These are phyloP conservation scores for Penicillium oxalicum DNA, from an alignment of 2,329 filamentous ascomycete genomes.

Conservation along the genomic window DNA sequence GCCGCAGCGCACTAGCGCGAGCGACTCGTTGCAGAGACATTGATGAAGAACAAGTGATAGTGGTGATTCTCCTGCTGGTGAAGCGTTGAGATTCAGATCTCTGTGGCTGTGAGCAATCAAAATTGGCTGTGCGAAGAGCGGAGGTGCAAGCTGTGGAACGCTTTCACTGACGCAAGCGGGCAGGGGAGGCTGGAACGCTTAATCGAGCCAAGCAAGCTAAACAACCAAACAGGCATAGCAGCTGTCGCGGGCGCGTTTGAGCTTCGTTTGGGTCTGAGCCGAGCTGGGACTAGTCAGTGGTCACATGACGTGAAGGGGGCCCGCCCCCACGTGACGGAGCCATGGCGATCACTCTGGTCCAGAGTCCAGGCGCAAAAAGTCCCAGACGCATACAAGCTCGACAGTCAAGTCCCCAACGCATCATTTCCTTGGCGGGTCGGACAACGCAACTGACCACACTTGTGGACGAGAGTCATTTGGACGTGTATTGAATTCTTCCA, in stretches of 20 bases:
- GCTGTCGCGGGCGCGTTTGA: conserved; percentile 11
- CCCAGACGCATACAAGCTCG: not conserved
- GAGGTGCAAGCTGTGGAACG: conserved; percentile 4
- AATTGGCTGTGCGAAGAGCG: not conserved
- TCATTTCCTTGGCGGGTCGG: not conserved
- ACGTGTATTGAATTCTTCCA: conserved; percentile 21
- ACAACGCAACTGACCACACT: conserved; percentile 1
- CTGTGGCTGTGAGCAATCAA: too few relatives aligned
- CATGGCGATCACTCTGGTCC: not conserved
- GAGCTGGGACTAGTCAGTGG: conserved; percentile 16
- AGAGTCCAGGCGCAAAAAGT: conserved; percentile 15
- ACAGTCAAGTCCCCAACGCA: not conserved
- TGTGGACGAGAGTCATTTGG: conserved; percentile 10
- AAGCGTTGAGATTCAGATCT: too few relatives aligned
- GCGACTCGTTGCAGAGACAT: conserved; percentile 32
- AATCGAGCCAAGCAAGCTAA: not conserved
- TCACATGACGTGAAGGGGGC: not conserved
- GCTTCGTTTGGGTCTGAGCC: conserved; percentile 22
- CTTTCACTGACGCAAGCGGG: conserved; percentile 27
- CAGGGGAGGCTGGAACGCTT: conserved; percentile 18
- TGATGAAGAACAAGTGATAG: not conserved
- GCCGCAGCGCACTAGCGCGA: conserved; percentile 28
- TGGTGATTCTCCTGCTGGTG: too few relatives aligned
- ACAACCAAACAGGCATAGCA: conserved; percentile 1
- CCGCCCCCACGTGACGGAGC: conserved; percentile 8